Evolutionary conservation across 2,329 filamentous ascomycete genomes (phyloP), one percentile per base, ranked within the genome.

Genomic region (Cercospora sojina): DNA sequence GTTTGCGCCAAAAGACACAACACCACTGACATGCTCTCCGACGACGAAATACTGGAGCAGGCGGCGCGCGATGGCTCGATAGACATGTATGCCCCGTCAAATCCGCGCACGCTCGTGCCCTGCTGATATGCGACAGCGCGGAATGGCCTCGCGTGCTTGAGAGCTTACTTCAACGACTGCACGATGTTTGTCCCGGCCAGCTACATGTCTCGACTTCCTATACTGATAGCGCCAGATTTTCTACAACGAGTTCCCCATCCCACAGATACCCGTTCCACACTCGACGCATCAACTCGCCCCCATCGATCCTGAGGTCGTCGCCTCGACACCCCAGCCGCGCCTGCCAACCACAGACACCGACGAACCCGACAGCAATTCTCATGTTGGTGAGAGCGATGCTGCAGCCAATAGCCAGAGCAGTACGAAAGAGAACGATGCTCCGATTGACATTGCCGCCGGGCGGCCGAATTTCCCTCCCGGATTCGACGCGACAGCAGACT

Each of bases 231-330:
- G 16, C 27, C 53, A 96, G 91, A 94, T 93, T 71, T 86, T 91
- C 47, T 86, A 87, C 77, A 84, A 88, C 76, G 88, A 90, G 61
- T 97, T 96, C 73, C 88, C 91, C 49, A 89, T 90, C 72, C 91
- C 91, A 10, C 83, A 81, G 61, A 79, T 87, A 61, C 83, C 81
- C 62, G 79, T 87, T 60, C 84, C 81, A 56, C 78, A 80, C 67
- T 74, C 80, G 72, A 79, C 87, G 61, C 84, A 81, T 51, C 78
- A 80, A 67, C 74, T 80, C 72, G 75, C 81, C 63, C 75, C 80
- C 66, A 70, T 75, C 62, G 74, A 77, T 56, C 73, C 75, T 5
- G 73, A 76, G 64, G 71, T 77, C 18, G 72, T 77, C 35, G 73
- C 72, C 55, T 73, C 73, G 3, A 74, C 73, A 8, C 74, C 76